phyloP scores from a whole-genome alignment of 2,329 filamentous ascomycete species.

The Phoma sp. region DNA sequence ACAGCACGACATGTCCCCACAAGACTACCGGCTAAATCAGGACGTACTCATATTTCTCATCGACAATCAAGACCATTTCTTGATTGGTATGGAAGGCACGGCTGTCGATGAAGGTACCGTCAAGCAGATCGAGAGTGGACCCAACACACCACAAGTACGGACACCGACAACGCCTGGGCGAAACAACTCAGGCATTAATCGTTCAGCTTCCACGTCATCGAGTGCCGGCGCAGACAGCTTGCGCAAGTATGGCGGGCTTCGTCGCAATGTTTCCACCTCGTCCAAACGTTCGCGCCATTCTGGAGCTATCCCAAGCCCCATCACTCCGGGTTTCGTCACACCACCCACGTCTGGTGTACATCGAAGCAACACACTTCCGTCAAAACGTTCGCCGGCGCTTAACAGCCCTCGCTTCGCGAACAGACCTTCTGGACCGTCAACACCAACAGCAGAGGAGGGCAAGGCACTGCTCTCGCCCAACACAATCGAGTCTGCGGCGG shows the following conservation, averaged over 20 bases:
- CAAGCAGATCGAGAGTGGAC: slow-evolving; percentile 73
- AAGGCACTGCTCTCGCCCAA: slow-evolving; percentile 29
- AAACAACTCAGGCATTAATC: slow-evolving; percentile 65
- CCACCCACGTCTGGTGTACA: slow-evolving; percentile 63
- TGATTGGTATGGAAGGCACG: slow-evolving; percentile 98
- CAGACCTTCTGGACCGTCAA: slow-evolving; percentile 60
- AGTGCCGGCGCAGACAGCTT: slow-evolving; percentile 89
- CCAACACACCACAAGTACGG: slow-evolving; percentile 59
- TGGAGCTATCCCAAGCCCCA: slow-evolving; percentile 71
- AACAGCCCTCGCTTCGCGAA: slow-evolving; percentile 42
- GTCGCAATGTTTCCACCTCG: slow-evolving; percentile 89
- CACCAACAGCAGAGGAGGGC: slow-evolving; percentile 50
- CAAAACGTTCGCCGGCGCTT: slow-evolving; percentile 81
- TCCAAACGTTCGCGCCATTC: slow-evolving; percentile 85
- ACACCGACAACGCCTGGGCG: slow-evolving; percentile 55
- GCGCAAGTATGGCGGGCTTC: slow-evolving; percentile 77
- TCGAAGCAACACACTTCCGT: slow-evolving; percentile 90
- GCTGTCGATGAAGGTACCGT: slow-evolving; percentile 85
- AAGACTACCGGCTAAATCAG: slow-evolving; percentile 93
- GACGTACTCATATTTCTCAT: slow-evolving; percentile 97
- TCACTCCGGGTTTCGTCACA: slow-evolving; percentile 40
- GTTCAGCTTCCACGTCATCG: slow-evolving; percentile 71
- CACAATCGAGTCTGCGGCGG: slow-evolving; percentile 21
- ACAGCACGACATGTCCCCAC: slow-evolving; percentile 90
- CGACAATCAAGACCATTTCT: slow-evolving; percentile 96